Base-by-base conservation (phyloP, 2,329 filamentous ascomycete genomes). In the Rhexocercosporidium sp. region DNA sequence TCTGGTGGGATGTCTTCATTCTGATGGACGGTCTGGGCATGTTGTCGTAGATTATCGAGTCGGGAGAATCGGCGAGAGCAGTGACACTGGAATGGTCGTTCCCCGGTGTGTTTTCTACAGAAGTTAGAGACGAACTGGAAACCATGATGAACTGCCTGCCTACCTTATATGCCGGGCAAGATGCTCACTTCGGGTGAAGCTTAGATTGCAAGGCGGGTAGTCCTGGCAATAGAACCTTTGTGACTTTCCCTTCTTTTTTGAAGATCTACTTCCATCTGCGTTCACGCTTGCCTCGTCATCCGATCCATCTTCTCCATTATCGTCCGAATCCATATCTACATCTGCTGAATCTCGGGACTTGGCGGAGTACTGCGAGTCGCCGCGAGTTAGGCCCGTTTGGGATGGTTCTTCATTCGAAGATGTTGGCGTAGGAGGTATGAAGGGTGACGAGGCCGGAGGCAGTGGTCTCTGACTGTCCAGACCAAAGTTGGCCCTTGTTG, bases 161-260 rank as follows among this genome's bases (percentile, higher is more conserved):
- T 85, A 94, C 90, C 94, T 89, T 74, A 99, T 98, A 76, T 99
- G 96, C 61, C 96, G 88, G 18, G 95, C 95, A 68, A 99, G 80
- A 82, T 99, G 96, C 78, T 99, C 96, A 76, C 95, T 98, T 69
- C 96, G 85, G 0, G 96, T 98, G 77, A 99, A 99, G 79, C 94
- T 97, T 66, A 99, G 80, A 75, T 91, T 94, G 80, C 96, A 99
- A 3, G 94, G 94, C 29, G 95, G 95, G 74, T 93, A 98, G 37
- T 97, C 94, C 3, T 92, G 96, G 81, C 96, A 99, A 80, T 95
- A 97, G 80, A 99, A 99, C 54, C 93, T 89, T 78, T 97, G 94
- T 0, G 94, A 93, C 80, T 97, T 97, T 82, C 97, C 97, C 86
- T 97, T 98, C 82, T 96, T 97, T 62, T 86, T 90, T 9, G 34